These are phyloP conservation scores for Suillus subaureus DNA, from an alignment of 768 basidiomycete species.

Conservation along the genomic window DNA sequence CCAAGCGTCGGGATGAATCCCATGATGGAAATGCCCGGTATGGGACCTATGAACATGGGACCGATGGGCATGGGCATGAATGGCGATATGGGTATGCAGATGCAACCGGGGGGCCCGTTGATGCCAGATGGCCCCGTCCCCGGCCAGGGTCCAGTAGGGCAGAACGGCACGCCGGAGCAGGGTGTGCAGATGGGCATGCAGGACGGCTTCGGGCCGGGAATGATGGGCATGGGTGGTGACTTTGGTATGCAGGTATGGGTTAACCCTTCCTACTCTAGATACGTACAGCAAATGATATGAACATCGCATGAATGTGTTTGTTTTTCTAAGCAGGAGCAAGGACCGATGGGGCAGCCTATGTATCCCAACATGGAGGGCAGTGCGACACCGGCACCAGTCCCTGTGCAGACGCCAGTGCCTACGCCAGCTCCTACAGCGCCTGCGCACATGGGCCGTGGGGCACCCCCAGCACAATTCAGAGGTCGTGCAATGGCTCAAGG, in stretches of 20 bases:
- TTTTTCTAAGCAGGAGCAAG: slow-evolving; percentile 52
- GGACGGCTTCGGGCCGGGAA: slow-evolving; percentile 47
- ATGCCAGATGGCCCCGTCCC: slow-evolving; percentile 52
- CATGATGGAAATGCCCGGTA: slow-evolving; percentile 82
- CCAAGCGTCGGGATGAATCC: slow-evolving; percentile 52
- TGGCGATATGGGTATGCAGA: slow-evolving; percentile 63
- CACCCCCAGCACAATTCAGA: slow-evolving; percentile 42
- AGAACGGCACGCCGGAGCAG: slow-evolving; percentile 41
- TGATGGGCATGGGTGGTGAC: slow-evolving; percentile 72
- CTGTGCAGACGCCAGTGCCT: slow-evolving; percentile 37
- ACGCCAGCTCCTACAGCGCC: slow-evolving; percentile 32
- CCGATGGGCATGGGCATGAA: slow-evolving; percentile 60
- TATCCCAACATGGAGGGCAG: slow-evolving; percentile 64
- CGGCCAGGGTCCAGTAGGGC: slow-evolving; percentile 35
- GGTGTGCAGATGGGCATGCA: slow-evolving; percentile 43
- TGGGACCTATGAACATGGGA: slow-evolving; percentile 57
- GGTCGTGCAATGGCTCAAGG: slow-evolving; percentile 46
- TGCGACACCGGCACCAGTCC: slow-evolving; percentile 48
- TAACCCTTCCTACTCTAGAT: slow-evolving; percentile 29
- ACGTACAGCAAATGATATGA: slow-evolving; percentile 41
- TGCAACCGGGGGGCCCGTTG: slow-evolving; percentile 50
- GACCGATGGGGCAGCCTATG: slow-evolving; percentile 66
- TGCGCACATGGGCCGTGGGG: slow-evolving; percentile 32
- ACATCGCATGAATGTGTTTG: slow-evolving; percentile 25
- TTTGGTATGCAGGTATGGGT: slow-evolving; percentile 73